phyloP scores from a whole-genome alignment of 1,284 basidiomycete species.

The Cryptococcus deneoformans region DNA sequence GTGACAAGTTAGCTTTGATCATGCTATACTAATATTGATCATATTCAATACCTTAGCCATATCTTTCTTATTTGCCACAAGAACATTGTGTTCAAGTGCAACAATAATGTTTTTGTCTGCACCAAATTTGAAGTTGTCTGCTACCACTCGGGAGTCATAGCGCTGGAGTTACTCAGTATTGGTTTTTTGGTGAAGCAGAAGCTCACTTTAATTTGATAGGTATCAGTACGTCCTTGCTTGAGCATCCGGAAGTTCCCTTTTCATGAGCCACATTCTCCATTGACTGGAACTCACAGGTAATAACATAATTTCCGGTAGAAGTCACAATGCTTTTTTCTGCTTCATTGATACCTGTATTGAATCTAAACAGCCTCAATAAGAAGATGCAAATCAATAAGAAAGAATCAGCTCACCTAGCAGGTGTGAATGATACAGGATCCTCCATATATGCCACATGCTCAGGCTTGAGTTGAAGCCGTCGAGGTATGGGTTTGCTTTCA shows the following conservation, averaged over 20 bases:
- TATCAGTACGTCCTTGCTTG: conserved; percentile 84
- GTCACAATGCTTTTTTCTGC: conserved; percentile 90
- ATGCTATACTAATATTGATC: background rate
- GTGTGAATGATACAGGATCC: conserved; percentile 81
- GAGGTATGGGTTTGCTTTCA: conserved; percentile 85
- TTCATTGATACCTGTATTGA: conserved; percentile 83
- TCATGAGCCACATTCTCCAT: background rate
- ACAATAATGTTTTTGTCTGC: conserved; percentile 96
- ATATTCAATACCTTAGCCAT: conserved; percentile 58
- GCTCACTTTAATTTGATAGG: conserved; percentile 88
- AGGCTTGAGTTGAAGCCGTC: conserved; percentile 79
- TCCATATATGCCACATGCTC: conserved; percentile 98
- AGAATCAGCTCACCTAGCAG: conserved; percentile 61
- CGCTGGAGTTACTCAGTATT: conserved; percentile 42
- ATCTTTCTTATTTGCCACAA: conserved; percentile 90
- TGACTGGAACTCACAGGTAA: conserved; percentile 60
- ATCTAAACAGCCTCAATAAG: conserved; percentile 55
- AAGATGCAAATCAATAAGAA: background rate
- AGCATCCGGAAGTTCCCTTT: conserved; percentile 85
- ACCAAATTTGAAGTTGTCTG: conserved; percentile 94
- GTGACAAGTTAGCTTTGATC: background rate
- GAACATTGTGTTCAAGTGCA: conserved; percentile 89
- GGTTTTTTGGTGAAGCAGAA: background rate
- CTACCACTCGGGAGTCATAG: conserved; percentile 90
- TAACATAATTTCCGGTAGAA: conserved; percentile 89